Evolutionary conservation across 352 stramenopile species (phyloP), one percentile per base, ranked within the genome.

Genomic region (Globisporangium barbulae): DNA sequence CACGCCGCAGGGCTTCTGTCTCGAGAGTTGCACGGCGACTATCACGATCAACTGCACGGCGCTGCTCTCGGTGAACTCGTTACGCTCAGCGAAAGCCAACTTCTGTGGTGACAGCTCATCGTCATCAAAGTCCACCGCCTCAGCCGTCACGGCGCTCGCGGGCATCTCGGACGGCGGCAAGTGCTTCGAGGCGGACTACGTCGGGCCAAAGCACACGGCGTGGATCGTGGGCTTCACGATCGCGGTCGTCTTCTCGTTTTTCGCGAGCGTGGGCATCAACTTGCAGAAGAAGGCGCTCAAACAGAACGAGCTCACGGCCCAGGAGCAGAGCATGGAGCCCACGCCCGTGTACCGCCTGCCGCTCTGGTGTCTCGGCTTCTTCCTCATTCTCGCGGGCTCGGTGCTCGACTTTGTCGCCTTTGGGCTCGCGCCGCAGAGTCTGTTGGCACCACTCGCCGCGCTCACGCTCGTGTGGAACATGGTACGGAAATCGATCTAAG

Each of bases 401-500:
- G 76, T 97, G 4, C 71, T 97, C 42, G 91, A 98, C 67, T 97
- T 98, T 73, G 78, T 97, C 4, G 90, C 90, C 0, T 96, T 98
- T 39, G 91, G 91, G 0, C 64, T 98, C 17, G 91, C 91, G 6
- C 90, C 91, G 7, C 88, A 97, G 71, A 96, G 85, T 56, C 66
- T 98, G 0, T 59, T 97, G 45, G 90, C 88, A 1, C 91, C 90
- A 1, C 61, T 98, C 0, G 91, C 89, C 2, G 90, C 91, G 8
- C 74, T 97, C n/a, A 96, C 88, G 42, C 79, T 98, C 12, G 91
- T 97, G 19, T 97, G 89, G 84, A 98, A 98, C 69, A 93, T 97
- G 73, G 75, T 94, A 59, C 48, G 61, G 13, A 60, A 93, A 59
- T 42, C 59, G 39, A 60, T 7, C 19, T 25, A 25, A 13, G 42